Evolutionary conservation across 2,329 filamentous ascomycete genomes (phyloP), one percentile per base, ranked within the genome.

Genomic region (Fusarium hostae): DNA sequence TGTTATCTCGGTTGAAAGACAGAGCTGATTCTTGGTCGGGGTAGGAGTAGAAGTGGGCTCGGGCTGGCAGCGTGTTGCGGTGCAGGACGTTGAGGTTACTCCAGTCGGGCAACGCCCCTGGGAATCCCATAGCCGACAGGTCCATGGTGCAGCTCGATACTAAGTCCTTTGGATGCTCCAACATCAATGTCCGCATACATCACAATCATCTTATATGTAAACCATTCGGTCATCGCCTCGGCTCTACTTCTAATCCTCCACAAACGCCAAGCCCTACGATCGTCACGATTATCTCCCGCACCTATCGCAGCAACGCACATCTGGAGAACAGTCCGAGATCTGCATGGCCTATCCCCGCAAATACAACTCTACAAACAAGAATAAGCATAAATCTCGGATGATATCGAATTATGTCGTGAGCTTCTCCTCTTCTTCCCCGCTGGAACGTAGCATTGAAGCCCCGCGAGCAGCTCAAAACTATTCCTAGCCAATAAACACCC

Each of bases 41-140:
- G 26, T 70, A 70, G 2, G 68, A 47, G 30, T 70, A 70, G 20
- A 70, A 70, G n/a, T 70, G 68, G 4, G 68, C 68, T 37, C 68
- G 30, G 5, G 68, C 56, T 10, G 66, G 68, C 1, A 70, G 16
- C 2, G 40, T 59, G 5, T 70, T 70, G 8, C 43, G 57, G 4
- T 70, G 39, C 0, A 70, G 61, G 12, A 70, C 11, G n/a, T 63
- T 55, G 0, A 70, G 10, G 9, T 70, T 63, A 3, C 28, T 28
- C 68, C 66, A 70, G 15, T 70, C 61, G 0, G 68, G 68, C 61
- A 70, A 6, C 0, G 18, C n/a, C 18, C 60, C 67, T 24, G 61
- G 67, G 10, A 70, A 70, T 4, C 60, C 52, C 9, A 48, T 12
- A 18, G 60, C 37, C 2, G 40, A 61, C 10, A 70, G 12, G 12